phyloP scores from a whole-genome alignment of 768 basidiomycete genomes.

The Termitomyces sp. region DNA sequence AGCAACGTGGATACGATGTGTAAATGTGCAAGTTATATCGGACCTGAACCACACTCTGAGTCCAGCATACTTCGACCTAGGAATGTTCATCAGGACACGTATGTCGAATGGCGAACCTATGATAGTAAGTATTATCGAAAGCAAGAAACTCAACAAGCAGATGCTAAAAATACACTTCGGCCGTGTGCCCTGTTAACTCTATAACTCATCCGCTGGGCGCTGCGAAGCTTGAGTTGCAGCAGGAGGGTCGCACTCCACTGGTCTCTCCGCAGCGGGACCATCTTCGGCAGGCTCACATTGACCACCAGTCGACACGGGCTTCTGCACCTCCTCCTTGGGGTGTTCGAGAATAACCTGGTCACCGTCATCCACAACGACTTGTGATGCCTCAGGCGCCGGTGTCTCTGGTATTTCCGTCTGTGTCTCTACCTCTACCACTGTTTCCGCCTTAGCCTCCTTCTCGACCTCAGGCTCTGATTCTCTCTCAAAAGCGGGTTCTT shows the following conservation, averaged over 20 bases:
- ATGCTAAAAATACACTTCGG: constrained; percentile 3
- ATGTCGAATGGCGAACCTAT: too few species aligned
- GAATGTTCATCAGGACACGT: too few species aligned
- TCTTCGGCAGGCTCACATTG: constrained; percentile 2
- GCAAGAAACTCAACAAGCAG: not conserved
- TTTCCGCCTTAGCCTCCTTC: constrained; percentile 38
- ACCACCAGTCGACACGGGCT: not conserved
- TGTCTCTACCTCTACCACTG: constrained; percentile 25
- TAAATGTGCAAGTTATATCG: too few species aligned
- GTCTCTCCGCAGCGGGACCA: constrained; percentile 5
- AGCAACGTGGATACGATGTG: too few species aligned
- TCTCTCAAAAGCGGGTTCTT: constrained; percentile 36
- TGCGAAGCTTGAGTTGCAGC: not conserved
- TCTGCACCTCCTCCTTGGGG: not conserved
- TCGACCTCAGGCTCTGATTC: constrained; percentile 44
- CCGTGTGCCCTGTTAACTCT: not conserved
- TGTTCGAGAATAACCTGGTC: constrained; percentile 3
- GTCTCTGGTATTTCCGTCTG: not conserved
- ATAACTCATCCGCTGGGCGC: constrained; percentile 20
- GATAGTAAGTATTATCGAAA: not conserved
- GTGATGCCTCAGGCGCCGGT: not conserved
- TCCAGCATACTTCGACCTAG: too few species aligned
- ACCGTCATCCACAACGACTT: not conserved
- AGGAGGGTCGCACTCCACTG: constrained; percentile 11
- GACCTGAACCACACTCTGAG: too few species aligned